Percentiles rank a stretch among this genome's conserved stretches.
Evolutionary conservation across 352 stramenopile species (phyloP).

Genomic region (Pythium aquatile): DNA sequence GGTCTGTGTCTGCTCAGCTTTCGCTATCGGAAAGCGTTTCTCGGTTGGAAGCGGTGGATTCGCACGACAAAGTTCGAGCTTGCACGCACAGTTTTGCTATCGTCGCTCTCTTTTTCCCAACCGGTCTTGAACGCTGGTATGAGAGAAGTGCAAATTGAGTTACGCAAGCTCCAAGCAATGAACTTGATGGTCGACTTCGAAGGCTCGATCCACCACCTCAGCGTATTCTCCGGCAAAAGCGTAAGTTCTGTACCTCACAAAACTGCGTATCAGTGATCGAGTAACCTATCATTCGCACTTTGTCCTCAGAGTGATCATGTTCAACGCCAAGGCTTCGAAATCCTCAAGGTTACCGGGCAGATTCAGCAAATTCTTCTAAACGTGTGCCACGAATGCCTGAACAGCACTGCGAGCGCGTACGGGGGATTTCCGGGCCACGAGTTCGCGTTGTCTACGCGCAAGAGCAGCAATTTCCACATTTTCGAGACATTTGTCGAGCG

Average conservation of each 20-base stretch:
- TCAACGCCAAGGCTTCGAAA: constrained; percentile 14
- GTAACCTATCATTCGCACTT: neutral
- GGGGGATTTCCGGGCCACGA: constrained; percentile 48
- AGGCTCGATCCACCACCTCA: constrained; percentile 31
- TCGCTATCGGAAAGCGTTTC: constrained; percentile 64
- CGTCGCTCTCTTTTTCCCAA: constrained; percentile 52
- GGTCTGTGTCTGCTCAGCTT: constrained; percentile 34
- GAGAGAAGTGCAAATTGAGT: constrained; percentile 31
- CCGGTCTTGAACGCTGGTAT: constrained; percentile 36
- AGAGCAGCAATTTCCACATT: constrained; percentile 61
- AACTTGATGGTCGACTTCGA: constrained; percentile 52
- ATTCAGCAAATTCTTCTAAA: constrained; percentile 42
- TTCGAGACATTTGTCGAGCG: constrained; percentile 56
- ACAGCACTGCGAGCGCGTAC: constrained; percentile 34
- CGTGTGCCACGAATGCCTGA: constrained; percentile 40
- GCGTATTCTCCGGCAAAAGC: constrained; percentile 35
- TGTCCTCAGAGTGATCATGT: constrained; percentile 18
- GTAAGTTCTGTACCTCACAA: constrained; percentile 26
- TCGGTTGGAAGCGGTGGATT: constrained; percentile 57
- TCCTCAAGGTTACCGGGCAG: constrained; percentile 31
- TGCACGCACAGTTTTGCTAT: constrained; percentile 41
- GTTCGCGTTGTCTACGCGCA: constrained; percentile 50
- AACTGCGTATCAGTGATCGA: no score
- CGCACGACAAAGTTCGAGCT: constrained; percentile 38
- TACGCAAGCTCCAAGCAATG: constrained; percentile 30